Percentiles rank a stretch among this genome's conserved stretches.
Conservation (phyloP, 805 yeast species). For the Spathaspora arborariae region DNA sequence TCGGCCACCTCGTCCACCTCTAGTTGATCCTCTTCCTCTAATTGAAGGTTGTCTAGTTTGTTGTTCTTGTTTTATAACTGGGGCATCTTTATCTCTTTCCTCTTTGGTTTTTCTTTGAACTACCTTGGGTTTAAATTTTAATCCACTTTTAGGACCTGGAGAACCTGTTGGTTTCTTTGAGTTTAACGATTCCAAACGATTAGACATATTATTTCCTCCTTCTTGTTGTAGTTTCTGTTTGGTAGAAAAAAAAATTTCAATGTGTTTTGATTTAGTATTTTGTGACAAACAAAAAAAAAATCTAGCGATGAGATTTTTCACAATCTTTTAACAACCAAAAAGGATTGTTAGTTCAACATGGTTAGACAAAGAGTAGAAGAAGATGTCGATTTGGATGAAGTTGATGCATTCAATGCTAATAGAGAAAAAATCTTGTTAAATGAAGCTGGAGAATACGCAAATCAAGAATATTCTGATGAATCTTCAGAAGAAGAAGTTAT, state of each 20-base stretch:
- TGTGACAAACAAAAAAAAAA: conserved; percentile 6
- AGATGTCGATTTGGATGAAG: conserved; percentile 54
- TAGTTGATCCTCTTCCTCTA: conserved; percentile 26
- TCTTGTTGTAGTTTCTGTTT: neutral
- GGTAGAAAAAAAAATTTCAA: neutral
- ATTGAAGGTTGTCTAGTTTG: conserved; percentile 15
- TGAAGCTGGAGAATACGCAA: conserved; percentile 47
- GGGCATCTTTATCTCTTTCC: conserved; percentile 77
- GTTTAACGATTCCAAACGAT: conserved; percentile 39
- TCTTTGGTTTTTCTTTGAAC: conserved; percentile 82
- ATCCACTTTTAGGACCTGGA: conserved; percentile 43
- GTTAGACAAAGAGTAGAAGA: conserved; percentile 15
- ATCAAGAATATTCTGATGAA: conserved; percentile 22
- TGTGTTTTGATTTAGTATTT: neutral
- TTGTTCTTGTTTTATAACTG: conserved; percentile 40
- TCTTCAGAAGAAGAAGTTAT: conserved; percentile 52
- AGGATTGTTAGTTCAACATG: conserved; percentile 11
- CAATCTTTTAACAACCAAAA: neutral
- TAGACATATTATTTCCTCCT: conserved; percentile 25
- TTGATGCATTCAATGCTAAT: conserved; percentile 62
- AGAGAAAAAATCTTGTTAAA: conserved; percentile 55
- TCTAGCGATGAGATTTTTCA: conserved; percentile 11
- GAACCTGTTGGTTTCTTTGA: conserved; percentile 22
- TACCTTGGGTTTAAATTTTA: conserved; percentile 81
- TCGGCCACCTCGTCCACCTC: conserved; percentile 35